phyloP scores from a whole-genome alignment of 1,139 yeast genomes.

The Arxiozyma telluris region DNA sequence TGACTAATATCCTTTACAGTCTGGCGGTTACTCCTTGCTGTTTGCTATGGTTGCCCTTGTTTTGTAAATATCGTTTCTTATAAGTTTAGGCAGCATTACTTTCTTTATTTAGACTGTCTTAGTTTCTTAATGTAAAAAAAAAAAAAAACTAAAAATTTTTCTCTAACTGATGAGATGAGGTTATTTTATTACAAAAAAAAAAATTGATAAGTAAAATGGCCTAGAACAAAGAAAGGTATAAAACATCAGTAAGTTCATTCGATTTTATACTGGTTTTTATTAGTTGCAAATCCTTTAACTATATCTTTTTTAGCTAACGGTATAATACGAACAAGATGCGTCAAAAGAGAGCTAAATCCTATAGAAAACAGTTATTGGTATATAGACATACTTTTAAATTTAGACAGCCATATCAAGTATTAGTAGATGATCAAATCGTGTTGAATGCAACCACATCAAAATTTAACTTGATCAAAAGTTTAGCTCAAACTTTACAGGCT shows the following conservation, averaged over 20 bases:
- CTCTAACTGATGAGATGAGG: constrained; percentile 4
- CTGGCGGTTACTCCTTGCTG: no score
- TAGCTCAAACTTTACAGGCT: constrained; percentile 72
- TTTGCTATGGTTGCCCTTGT: no score
- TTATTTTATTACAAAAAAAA: no score
- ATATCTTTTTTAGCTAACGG: no score
- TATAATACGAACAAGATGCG: constrained; percentile 46
- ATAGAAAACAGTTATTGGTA: constrained; percentile 83
- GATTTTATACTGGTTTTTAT: no score
- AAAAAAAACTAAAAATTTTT: constrained; percentile 4
- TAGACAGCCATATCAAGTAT: constrained; percentile 86
- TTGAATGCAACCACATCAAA: constrained; percentile 55
- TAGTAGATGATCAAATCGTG: constrained; percentile 74
- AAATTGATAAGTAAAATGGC: not conserved
- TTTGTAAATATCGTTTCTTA: no score
- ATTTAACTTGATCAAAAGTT: constrained; percentile 68
- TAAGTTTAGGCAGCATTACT: not conserved
- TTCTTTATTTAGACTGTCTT: no score
- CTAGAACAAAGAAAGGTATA: no score
- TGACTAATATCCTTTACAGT: no score
- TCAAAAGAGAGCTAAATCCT: constrained; percentile 90
- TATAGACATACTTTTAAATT: constrained; percentile 81
- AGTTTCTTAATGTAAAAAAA: not conserved
- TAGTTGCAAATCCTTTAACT: no score
- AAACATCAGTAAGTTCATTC: not conserved